Evolutionary conservation across 306 rosid genomes (phyloP), one percentile per base, ranked within the genome.

Genomic region (Hippophae gyantsensis): DNA sequence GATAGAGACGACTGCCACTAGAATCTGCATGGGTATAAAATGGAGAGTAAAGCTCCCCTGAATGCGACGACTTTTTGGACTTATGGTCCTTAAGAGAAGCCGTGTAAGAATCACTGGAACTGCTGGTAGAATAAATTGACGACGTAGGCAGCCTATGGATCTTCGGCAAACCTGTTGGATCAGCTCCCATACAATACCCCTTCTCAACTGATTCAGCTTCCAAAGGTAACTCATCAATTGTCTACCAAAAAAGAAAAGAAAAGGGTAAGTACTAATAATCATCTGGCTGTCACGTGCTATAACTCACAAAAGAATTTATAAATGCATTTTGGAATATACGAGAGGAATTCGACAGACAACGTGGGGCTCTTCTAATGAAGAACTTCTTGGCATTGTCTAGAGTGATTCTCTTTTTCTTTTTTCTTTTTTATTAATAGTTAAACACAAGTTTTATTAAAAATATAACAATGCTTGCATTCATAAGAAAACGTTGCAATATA

Each of bases 181-280:
- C 99, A 40, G 85, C 38, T 41, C 80, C 86, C 73, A 80, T 64
- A 69, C 73, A 75, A 69, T 76, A 88, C 57, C 97, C 99, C 67
- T 85, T 92, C 73, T 92, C 99, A 43, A 92, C 84, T 14, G 99
- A 78, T 70, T 92, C 99, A 3, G 99, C 95, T 76, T 88, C 97
- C 81, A 86, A 52, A 57, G 99, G 99, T 54, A 92, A 72, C 44
- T 92, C 97, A 60, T 92, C 99, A 84, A 92, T 74, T 49, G 90
- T 89, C 99, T 92, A 70, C 62, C 44, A 57, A 67, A 56, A 61
- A 64, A 61, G 71, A 7, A 26, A 55, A 41, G 51, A 48, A n/a
- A 43, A n/a, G 3, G 10, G n/a, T 6, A 10, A 8, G 14, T 12
- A 12, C 14, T 49, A 14, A 49, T 18, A 13, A 59, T 25, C 38